Evolutionary conservation across 192 early-diverging fungal species (phyloP).

Genomic region (Funneliformis mosseae): DNA sequence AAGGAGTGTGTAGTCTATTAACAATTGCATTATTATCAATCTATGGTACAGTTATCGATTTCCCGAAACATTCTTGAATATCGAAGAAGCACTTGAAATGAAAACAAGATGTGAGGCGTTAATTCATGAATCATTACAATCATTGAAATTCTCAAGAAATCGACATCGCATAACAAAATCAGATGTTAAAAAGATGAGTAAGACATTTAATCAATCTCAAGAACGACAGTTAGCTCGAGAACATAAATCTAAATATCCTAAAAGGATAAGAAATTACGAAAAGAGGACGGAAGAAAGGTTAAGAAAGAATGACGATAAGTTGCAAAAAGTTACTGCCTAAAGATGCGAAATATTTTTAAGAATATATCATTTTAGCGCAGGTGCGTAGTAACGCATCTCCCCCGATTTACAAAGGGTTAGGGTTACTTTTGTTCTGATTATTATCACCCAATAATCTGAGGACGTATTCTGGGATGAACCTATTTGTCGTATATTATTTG

Average conservation of each 20-base stretch:
- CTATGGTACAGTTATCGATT: conserved; percentile 54
- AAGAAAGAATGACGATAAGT: neutral
- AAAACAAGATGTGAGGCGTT: conserved; percentile 48
- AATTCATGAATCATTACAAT: conserved; percentile 39
- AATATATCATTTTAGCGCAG: no score
- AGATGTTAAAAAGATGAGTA: neutral
- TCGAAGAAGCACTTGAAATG: conserved; percentile 46
- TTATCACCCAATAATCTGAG: no score
- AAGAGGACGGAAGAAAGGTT: neutral
- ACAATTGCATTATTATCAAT: conserved; percentile 20
- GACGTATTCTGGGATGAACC: no score
- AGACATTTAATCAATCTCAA: neutral
- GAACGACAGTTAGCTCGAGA: neutral
- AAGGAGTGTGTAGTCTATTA: neutral
- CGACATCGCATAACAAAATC: neutral
- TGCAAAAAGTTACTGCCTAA: neutral
- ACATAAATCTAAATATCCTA: neutral
- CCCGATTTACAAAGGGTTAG: no score
- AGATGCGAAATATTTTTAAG: no score
- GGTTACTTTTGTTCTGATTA: no score
- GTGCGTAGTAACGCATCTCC: no score
- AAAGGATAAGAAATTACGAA: neutral
- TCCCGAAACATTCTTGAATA: conserved; percentile 57
- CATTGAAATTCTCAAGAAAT: conserved; percentile 3
- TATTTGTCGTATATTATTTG: no score